Conservation (phyloP, 2,329 filamentous ascomycete genomes). For the Pseudogymnoascus sp. region DNA sequence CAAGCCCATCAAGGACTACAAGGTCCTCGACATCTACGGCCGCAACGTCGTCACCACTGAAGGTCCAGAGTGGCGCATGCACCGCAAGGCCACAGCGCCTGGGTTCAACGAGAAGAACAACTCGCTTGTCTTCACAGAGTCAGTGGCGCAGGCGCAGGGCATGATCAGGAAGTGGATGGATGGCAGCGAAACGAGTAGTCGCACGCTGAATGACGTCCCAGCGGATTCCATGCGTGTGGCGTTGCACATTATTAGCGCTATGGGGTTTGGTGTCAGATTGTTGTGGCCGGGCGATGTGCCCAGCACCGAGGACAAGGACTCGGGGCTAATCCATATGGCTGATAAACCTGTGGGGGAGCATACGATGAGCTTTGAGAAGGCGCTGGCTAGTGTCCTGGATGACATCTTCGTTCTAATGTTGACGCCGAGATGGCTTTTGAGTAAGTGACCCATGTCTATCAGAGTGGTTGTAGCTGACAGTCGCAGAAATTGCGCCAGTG, state of each 20-base stretch:
- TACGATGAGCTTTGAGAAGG: constrained; percentile 47
- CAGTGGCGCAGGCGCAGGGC: constrained; percentile 52
- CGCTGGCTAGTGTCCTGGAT: constrained; percentile 44
- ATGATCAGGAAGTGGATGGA: constrained; percentile 53
- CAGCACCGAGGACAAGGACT: constrained; percentile 35
- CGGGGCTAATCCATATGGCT: constrained; percentile 13
- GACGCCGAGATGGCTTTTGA: constrained; percentile 41
- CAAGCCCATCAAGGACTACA: constrained; percentile 55
- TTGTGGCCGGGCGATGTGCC: constrained; percentile 54
- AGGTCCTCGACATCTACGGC: constrained; percentile 56
- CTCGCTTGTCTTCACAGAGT: constrained; percentile 54
- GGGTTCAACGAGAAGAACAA: constrained; percentile 73
- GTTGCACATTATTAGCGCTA: constrained; percentile 54
- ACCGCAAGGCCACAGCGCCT: constrained; percentile 63
- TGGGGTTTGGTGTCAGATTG: constrained; percentile 60
- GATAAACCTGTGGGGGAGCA: constrained; percentile 34
- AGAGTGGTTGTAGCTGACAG: background rate
- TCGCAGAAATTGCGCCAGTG: constrained; percentile 33
- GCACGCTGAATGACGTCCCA: constrained; percentile 48
- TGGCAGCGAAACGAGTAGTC: constrained; percentile 31
- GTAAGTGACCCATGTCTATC: constrained; percentile 25
- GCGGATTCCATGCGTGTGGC: constrained; percentile 58
- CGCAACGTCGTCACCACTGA: constrained; percentile 65
- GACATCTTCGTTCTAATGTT: constrained; percentile 45
- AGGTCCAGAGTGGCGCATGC: constrained; percentile 59